Conservation (phyloP, 495 filamentous ascomycete genomes). For the Sordaria brevicollis region DNA sequence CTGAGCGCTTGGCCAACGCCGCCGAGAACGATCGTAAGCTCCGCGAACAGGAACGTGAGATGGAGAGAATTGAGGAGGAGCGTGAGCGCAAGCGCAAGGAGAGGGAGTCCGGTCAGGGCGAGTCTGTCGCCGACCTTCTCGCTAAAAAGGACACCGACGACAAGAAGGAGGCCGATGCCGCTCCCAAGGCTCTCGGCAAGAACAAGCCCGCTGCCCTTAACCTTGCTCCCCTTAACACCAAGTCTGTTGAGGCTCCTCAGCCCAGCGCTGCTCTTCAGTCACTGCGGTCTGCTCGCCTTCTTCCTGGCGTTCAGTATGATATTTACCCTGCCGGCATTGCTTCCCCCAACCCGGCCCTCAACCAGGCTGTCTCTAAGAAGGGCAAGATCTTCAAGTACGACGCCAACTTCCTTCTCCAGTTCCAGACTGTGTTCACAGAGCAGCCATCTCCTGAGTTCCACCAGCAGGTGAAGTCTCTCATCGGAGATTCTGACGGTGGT, state of each 20-base stretch:
- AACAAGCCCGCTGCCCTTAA: constrained; percentile 74
- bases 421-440: constrained; percentile 87
- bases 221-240: constrained; percentile 61
- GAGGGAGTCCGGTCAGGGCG: constrained; percentile 10
- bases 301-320: constrained; percentile 45
- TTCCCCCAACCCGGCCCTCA: constrained; percentile 86
- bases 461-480: constrained; percentile 73
- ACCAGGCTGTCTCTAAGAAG: constrained; percentile 58
- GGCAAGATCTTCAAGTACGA: constrained; percentile 87
- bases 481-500: constrained; percentile 56
- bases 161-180: constrained; percentile 33
- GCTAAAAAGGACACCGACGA: constrained; percentile 35
- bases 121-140: constrained; percentile 27
- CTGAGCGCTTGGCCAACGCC: constrained; percentile 22
- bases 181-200: constrained; percentile 34
- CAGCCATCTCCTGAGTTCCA: constrained; percentile 91
- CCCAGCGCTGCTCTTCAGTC: constrained; percentile 88
- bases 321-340: constrained; percentile 74
- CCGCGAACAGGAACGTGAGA: constrained; percentile 40
- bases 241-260: constrained; percentile 75
- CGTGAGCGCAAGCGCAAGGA: constrained; percentile 37
- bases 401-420: constrained; percentile 92
- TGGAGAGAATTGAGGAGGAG: constrained; percentile 47
- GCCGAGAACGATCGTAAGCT: constrained; percentile 51
- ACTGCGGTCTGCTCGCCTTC: constrained; percentile 74